Evolutionary conservation across 2,329 filamentous ascomycete genomes (phyloP), one percentile per base, ranked within the genome.

Genomic region (Dothideomycetes sp.): DNA sequence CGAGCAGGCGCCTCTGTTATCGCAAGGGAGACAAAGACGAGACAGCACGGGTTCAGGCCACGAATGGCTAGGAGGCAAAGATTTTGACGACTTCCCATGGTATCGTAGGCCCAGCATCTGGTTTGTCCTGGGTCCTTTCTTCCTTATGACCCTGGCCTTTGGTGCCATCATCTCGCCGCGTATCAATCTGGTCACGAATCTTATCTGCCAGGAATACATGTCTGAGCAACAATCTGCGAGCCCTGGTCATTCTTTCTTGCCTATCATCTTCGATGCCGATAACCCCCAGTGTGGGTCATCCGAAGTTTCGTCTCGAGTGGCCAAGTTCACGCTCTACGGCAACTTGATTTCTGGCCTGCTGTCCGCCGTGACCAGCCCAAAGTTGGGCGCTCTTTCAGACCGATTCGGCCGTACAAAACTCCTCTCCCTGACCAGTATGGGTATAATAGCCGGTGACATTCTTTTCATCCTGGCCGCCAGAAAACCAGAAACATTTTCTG

Each of bases 91-190:
- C 6, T 49, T 80, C 38, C 71, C 78, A 4, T 79, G 76, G 76
- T 78, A 76, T 67, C 71, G 65, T 47, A 66, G 58, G 49, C 80
- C 81, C 75, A 80, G 65, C 48, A 76, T 93, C 38, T 84, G 72
- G 61, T 96, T 87, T 84, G 70, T 96, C 4, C 61, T 96, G 6
- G 76, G 74, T 0, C 84, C 87, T 1, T 91, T 88, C 61, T 70
- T 83, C 42, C 62, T 94, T 31, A 89, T 86, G 56, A 85, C 86
- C 0, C 67, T 93, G 40, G 87, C 88, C 0, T 89, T 91, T 60
- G 91, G 89, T 22, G 86, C 85, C 43, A 75, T 84, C 5, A 69
- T 91, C 6, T 84, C 95, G 7, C 88, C 89, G 8, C 91, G 83
- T 59, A 70, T 94, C 47, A 94, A 94, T 55, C 65, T 95, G 62